Evolutionary conservation across 768 basidiomycete species (phyloP), one percentile per base, ranked within the genome.

Genomic region (Xerocomellus amylosporus): DNA sequence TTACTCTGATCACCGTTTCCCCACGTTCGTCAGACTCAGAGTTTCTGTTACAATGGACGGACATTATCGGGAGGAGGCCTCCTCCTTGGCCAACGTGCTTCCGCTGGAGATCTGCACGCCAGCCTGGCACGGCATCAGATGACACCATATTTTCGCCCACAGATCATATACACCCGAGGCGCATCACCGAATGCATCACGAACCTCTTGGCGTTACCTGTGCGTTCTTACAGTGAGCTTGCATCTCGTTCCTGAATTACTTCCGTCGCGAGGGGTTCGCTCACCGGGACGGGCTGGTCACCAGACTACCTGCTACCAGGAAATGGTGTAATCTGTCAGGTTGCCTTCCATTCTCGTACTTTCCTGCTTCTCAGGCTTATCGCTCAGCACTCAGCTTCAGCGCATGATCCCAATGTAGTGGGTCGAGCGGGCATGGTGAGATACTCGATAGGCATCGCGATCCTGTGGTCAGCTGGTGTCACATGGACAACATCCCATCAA

Each of bases 11-110:
- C 19, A 2, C 24, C 15, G 22, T 33, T 24, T 24, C 30, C 47
- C 6, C 9, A 19, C n/a, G 41, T 31, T 13, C 36, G 13, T 41
- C 40, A 44, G 30, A 36, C 8, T 41, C 40, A 44, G 30, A 36
- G 7, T 22, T 28, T 51, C 49, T 22, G 51, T 30, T 13, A 17
- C 26, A 22, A 42, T 9, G 28, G 24, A 22, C 1, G 19, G 20
- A 24, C 22, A 19, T 15, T 28, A 28, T 38, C 24, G 5, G 15
- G 13, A 31, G 54, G 33, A 50, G 20, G 22, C n/a, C 53, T n/a
- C n/a, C n/a, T n/a, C n/a, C n/a, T 42, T 28, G 53, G 41, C 26
- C 8, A 38, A 37, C 28, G 36, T 19, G 44, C 53, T 55, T 55
- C 54, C 15, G n/a, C 22, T 33, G 13, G 14, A 31, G 54, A 55